Conservation (phyloP, 1,139 yeast genomes). For the Sugiyamaella xylanicola region DNA sequence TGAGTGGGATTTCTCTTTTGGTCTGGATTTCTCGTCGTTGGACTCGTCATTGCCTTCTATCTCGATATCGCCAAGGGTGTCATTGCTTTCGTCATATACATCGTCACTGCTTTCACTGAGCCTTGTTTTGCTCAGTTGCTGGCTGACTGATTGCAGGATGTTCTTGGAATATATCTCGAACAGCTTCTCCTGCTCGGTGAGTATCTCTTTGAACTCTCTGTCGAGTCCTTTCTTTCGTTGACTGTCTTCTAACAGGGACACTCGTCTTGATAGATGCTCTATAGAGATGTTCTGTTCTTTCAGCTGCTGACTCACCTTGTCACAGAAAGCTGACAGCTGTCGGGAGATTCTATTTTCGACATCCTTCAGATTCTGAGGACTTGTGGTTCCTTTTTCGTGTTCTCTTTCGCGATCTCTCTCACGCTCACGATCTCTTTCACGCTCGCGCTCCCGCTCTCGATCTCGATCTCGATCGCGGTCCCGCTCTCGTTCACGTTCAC, state of each 20-base stretch:
- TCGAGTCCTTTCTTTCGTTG: background rate
- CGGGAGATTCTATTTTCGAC: background rate
- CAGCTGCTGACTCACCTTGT: background rate
- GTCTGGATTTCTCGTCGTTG: background rate
- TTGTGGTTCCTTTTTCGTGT: background rate
- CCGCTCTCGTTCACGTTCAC: background rate
- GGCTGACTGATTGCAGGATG: background rate
- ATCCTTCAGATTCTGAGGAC: background rate
- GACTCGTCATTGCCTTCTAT: background rate
- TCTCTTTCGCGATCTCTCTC: background rate
- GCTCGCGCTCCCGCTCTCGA: background rate
- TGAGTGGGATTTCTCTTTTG: background rate
- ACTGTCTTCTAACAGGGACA: background rate
- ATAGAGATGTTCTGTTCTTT: constrained; percentile 1
- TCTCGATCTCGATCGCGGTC: background rate
- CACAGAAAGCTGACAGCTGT: background rate
- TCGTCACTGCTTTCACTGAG: background rate
- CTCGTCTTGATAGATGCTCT: background rate
- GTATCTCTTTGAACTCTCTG: background rate
- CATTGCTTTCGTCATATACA: background rate
- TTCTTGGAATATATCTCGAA: background rate
- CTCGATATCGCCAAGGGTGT: background rate
- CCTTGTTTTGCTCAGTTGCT: background rate
- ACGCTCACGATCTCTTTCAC: background rate
- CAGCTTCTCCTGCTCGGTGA: background rate